Percentiles rank a stretch among this genome's conserved stretches.
Evolutionary conservation across 495 filamentous ascomycete species (phyloP).

Genomic region (Aspergillus kassunensis): DNA sequence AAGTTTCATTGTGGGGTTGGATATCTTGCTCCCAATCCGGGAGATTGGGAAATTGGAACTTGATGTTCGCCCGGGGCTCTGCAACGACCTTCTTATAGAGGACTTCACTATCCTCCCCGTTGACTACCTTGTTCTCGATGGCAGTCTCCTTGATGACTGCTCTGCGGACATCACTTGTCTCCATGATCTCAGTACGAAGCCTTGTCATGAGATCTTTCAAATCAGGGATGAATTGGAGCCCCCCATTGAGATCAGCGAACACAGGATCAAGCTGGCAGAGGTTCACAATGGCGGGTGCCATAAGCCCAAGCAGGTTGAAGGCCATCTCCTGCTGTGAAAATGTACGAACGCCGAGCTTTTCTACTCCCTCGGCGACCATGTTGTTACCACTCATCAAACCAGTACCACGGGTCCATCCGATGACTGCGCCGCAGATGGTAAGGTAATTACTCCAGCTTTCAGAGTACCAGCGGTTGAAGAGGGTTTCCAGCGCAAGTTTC

Average conservation of each 20-base stretch:
- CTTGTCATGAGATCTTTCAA: slow-evolving; percentile 91
- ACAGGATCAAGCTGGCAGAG: slow-evolving; percentile 95
- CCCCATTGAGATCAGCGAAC: slow-evolving; percentile 95
- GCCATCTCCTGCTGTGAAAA: slow-evolving; percentile 99
- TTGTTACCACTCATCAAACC: slow-evolving; percentile 99
- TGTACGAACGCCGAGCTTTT: slow-evolving; percentile 92
- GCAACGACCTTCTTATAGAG: slow-evolving; percentile 93
- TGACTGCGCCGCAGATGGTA: slow-evolving; percentile 97
- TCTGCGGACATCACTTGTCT: slow-evolving; percentile 88
- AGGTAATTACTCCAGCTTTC: slow-evolving; percentile 98
- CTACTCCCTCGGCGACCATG: slow-evolving; percentile 92
- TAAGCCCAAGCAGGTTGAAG: slow-evolving; percentile 95
- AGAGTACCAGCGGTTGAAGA: slow-evolving; percentile 98
- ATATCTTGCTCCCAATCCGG: slow-evolving; percentile 91
- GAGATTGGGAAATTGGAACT: slow-evolving; percentile 85
- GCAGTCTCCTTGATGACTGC: slow-evolving; percentile 94
- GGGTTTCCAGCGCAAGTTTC: slow-evolving; percentile 91
- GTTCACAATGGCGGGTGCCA: slow-evolving; percentile 91
- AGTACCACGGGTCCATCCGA: slow-evolving; percentile 98
- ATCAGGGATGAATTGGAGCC: slow-evolving; percentile 94
- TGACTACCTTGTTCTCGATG: slow-evolving; percentile 95
- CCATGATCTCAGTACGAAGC: slow-evolving; percentile 85
- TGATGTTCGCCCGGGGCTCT: slow-evolving; percentile 94
- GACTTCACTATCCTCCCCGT: slow-evolving; percentile 85
- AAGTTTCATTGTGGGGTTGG: slow-evolving; percentile 75